Evolutionary conservation across 2,329 filamentous ascomycete species (phyloP).

Genomic region (Colletotrichum cereale): DNA sequence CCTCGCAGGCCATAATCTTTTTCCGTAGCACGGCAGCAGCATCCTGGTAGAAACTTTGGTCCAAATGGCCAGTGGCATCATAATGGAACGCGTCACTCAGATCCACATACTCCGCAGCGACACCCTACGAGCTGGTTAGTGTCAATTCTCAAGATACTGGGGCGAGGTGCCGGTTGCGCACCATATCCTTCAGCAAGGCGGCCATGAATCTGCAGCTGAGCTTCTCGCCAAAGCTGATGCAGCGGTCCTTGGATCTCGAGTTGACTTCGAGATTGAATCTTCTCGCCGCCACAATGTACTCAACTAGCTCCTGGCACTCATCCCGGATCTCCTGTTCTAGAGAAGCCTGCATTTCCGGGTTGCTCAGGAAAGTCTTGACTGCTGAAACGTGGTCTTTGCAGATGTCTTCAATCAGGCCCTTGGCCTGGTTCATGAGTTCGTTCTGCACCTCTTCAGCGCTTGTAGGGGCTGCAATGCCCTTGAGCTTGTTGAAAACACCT

Average conservation of each 20-base stretch:
- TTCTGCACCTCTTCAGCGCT: conserved; percentile 65
- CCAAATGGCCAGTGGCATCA: conserved; percentile 69
- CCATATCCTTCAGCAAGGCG: conserved; percentile 81
- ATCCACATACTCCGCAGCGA: conserved; percentile 91
- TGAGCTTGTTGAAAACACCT: conserved; percentile 70
- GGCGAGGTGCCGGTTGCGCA: conserved; percentile 45
- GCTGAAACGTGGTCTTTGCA: conserved; percentile 84
- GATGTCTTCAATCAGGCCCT: conserved; percentile 82
- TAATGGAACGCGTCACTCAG: conserved; percentile 85
- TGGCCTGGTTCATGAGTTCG: conserved; percentile 73
- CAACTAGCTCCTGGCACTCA: conserved; percentile 85
- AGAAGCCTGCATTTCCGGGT: conserved; percentile 66
- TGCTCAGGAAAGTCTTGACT: conserved; percentile 72
- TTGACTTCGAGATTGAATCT: conserved; percentile 82
- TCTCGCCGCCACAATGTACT: conserved; percentile 75
- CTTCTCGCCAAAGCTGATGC: conserved; percentile 96
- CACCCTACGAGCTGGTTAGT: conserved; percentile 64
- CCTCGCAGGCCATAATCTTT: conserved; percentile 74
- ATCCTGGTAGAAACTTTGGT: conserved; percentile 77
- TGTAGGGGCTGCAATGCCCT: conserved; percentile 64
- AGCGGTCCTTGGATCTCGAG: conserved; percentile 83
- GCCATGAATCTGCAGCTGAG: conserved; percentile 94
- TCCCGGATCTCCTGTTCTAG: conserved; percentile 77
- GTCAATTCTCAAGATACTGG: background rate
- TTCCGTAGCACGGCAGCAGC: conserved; percentile 72